Base-by-base conservation (phyloP, 2,329 filamentous ascomycete genomes). In the Aspergillus felis region DNA sequence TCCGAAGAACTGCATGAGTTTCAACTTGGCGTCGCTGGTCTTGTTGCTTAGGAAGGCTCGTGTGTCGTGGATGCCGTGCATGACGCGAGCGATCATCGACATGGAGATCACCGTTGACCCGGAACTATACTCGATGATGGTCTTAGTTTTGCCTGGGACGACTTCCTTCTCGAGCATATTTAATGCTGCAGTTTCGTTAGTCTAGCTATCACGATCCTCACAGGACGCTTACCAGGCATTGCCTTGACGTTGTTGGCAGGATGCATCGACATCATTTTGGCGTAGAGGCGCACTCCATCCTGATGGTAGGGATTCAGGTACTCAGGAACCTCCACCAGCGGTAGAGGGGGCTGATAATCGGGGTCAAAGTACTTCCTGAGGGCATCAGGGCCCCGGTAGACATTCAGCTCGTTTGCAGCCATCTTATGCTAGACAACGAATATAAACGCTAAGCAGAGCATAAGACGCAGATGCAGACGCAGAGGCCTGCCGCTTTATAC, bases 221-320 rank as follows among this genome's bases (percentile, higher is more conserved):
- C 25, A 1, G 22, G 3, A n/a, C 32, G 32, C 59, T 24, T 64
- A 68, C 67, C 71, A 63, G 85, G 85, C 71, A 88, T 79, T 2
- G 81, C 79, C 66, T 87, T 87, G 62, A 87, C 85, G 50, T 87
- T 87, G 59, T 87, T 83, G 3, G 84, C 82, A 0, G 85, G 84
- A 63, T 84, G 82, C 76, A 82, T 82, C 2, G 82, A 84, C 79
- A 87, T 82, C 82, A 87, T 84, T 72, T 87, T 87, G 41, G 85
- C 84, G 61, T 85, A 87, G 53, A 87, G 85, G 10, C 83, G 79
- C 4, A 87, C 81, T 3, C 82, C 82, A 79, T 87, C 79, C 27
- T 78, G 61, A 22, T 79, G 75, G 60, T 80, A 83, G 2, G 84
- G 84, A 57, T 87, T 87, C 35, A 87, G 73, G 10, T 71, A 72